Evolutionary conservation across 2,329 filamentous ascomycete species (phyloP).

Genomic region (Botrytis deweyae): DNA sequence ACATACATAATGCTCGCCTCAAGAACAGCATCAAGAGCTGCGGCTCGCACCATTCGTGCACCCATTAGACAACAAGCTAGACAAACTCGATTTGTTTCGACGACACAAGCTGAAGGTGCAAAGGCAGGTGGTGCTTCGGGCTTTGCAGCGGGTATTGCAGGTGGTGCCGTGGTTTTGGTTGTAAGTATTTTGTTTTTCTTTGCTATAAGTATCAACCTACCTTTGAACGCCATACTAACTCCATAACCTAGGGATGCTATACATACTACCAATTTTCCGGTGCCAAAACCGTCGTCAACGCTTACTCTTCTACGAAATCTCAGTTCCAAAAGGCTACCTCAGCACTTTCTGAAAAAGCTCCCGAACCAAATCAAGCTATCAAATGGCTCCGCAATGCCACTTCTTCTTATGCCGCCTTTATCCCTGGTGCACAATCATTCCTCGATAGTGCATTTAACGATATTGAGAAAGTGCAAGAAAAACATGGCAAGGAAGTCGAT

Average conservation of each 20-base stretch:
- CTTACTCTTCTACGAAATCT: slow-evolving; percentile 55
- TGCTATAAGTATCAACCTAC: background rate
- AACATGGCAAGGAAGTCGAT: slow-evolving; percentile 69
- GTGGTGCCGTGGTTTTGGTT: slow-evolving; percentile 48
- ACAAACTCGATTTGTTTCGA: slow-evolving; percentile 33
- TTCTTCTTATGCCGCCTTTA: slow-evolving; percentile 67
- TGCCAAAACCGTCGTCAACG: slow-evolving; percentile 45
- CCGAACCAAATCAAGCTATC: slow-evolving; percentile 65
- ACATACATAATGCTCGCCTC: slow-evolving; percentile 28
- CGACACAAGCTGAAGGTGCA: slow-evolving; percentile 30
- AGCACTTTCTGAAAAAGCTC: slow-evolving; percentile 61
- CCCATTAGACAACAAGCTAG: slow-evolving; percentile 33
- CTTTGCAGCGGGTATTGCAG: slow-evolving; percentile 49
- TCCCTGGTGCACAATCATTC: slow-evolving; percentile 68
- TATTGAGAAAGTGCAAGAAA: slow-evolving; percentile 63
- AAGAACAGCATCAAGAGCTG: slow-evolving; percentile 30
- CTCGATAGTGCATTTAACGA: slow-evolving; percentile 70
- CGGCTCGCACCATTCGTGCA: slow-evolving; percentile 24
- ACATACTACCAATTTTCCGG: slow-evolving; percentile 54
- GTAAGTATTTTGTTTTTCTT: slow-evolving; percentile 26
- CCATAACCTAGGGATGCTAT: slow-evolving; percentile 44
- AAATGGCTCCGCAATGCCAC: slow-evolving; percentile 64
- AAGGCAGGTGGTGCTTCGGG: slow-evolving; percentile 41
- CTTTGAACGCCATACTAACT: slow-evolving; percentile 2
- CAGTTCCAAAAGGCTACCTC: slow-evolving; percentile 60